phyloP scores from a whole-genome alignment of 176 grass and related monocot species.

The Avena atlantica region DNA sequence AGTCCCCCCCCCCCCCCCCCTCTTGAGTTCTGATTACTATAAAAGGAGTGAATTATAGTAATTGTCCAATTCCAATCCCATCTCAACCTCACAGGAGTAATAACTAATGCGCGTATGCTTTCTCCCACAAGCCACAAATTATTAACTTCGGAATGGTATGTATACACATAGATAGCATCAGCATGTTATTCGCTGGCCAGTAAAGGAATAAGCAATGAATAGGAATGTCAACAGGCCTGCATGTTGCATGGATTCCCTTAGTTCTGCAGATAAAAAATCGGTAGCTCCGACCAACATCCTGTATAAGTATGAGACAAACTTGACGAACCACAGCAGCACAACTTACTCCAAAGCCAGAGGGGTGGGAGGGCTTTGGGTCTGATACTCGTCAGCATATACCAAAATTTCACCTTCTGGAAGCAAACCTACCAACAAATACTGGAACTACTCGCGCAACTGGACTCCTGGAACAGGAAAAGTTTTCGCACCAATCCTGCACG shows the following conservation, averaged over 20 bases:
- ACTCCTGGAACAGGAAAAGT: background rate
- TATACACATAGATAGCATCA: constrained; percentile 4
- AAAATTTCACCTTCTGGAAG: constrained; percentile 35
- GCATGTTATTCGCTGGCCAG: constrained; percentile 2
- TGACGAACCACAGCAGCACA: constrained; percentile 29
- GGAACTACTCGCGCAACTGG: background rate
- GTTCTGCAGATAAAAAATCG: background rate
- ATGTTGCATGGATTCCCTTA: constrained; percentile 3
- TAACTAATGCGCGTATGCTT: background rate
- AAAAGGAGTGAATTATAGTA: background rate
- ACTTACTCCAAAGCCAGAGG: background rate
- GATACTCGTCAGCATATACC: constrained; percentile 5
- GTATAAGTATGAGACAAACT: background rate
- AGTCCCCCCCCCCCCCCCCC: background rate
- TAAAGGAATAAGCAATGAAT: background rate
- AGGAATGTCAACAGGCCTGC: constrained; percentile 10
- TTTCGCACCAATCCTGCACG: constrained; percentile 23
- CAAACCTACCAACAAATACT: background rate
- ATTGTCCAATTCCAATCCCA: background rate
- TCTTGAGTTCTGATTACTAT: background rate
- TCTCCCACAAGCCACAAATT: background rate
- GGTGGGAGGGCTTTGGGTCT: constrained; percentile 5
- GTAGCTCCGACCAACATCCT: background rate
- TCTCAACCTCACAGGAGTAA: background rate
- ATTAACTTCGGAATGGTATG: background rate